Evolutionary conservation across 257 asterid species (phyloP).

Genomic region (Plantago major): DNA sequence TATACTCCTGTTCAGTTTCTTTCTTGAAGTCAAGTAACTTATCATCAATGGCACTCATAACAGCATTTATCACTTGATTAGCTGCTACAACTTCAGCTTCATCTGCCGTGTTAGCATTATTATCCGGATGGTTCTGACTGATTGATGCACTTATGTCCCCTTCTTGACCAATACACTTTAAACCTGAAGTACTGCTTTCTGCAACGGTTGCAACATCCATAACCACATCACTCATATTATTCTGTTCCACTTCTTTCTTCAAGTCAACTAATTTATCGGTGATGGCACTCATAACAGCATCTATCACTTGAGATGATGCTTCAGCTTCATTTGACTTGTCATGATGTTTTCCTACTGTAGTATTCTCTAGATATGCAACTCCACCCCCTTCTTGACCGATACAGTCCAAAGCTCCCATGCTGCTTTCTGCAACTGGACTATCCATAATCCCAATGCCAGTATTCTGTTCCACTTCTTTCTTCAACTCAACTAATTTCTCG

Average conservation of each 20-base stretch:
- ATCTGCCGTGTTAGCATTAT: background rate
- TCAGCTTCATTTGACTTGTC: background rate
- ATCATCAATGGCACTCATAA: slow-evolving; percentile 11
- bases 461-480: too few relatives aligned
- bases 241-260: slow-evolving; percentile 1
- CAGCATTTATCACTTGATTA: slow-evolving; percentile 26
- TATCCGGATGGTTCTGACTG: background rate
- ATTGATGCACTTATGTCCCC: background rate
- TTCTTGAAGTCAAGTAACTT: slow-evolving; percentile 13
- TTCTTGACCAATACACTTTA: too few relatives aligned
- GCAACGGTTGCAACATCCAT: too few relatives aligned
- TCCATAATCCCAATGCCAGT: too few relatives aligned
- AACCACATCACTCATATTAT: too few relatives aligned
- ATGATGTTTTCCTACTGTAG: background rate
- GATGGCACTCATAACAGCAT: slow-evolving; percentile 4
- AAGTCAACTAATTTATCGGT: background rate
- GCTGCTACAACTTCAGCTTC: slow-evolving; percentile 23
- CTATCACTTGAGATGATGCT: background rate
- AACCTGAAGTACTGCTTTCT: too few relatives aligned
- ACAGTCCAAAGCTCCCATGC: too few relatives aligned
- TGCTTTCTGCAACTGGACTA: too few relatives aligned
- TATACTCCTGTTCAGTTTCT: slow-evolving; percentile 12
- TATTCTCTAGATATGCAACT: background rate
- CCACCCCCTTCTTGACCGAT: too few relatives aligned
- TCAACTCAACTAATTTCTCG: too few relatives aligned